Base-by-base conservation (phyloP, 1,284 basidiomycete genomes). In the Taiwanofungus camphoratus region DNA sequence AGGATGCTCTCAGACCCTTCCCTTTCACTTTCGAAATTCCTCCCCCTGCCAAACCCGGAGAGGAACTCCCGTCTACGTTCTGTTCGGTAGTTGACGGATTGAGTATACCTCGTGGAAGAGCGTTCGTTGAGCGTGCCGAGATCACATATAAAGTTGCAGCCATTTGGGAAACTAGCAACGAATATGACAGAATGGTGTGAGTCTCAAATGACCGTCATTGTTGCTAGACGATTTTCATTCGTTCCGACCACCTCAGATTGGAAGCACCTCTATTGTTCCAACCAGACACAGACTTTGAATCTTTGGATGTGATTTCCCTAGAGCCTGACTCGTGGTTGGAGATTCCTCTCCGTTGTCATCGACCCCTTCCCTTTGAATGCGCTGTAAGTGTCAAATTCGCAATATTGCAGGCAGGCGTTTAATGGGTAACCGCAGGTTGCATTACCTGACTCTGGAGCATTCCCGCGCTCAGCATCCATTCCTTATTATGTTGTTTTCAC, bases 401-500 rank as follows among this genome's bases (percentile, higher is more conserved):
- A 39, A 15, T 35, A 42, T 33, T 16, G 5, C 16, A 23, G 5
- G 15, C 20, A 12, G 7, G 12, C 11, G 3, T 4, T 31, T 13
- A 13, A 36, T 36, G 22, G 23, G 23, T 20, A 40, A 13, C 34
- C 19, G 40, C 40, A 85, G 82, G 67, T 82, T 18, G 82, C 82
- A 26, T 62, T 85, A 18, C 82, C 82, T 13, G 72, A 69, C 27
- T 68, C 74, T 8, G 66, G 74, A 8, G 70, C 70, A 5, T 84
- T 84, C 62, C 67, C 74, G 49, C 78, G 82, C 9, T 59, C 67
- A 23, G 70, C 69, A 11, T 70, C 71, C 20, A 72, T 86, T 42
- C 75, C 81, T 19, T 85, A 77, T 55, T 86, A 78, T 54, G 80
- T 84, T 34, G 77, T 85, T 20, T 86, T 84, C 59, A 74, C 75